phyloP scores from a whole-genome alignment of 2,329 filamentous ascomycete genomes.

The Claviceps pazoutovae region DNA sequence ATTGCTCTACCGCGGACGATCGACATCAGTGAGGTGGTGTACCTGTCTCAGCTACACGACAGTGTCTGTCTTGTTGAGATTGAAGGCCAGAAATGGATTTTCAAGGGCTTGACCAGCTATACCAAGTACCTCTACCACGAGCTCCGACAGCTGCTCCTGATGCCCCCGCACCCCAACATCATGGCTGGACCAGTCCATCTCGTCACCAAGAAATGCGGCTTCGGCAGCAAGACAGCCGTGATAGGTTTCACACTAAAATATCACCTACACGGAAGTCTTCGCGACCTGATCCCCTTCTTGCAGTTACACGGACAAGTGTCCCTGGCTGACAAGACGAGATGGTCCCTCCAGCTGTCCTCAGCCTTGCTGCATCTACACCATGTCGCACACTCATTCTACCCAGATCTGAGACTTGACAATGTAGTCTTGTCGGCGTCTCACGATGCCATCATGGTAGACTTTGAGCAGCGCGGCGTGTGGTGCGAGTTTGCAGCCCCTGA shows the following conservation, averaged over 20 bases:
- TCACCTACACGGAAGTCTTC: slow-evolving; percentile 38
- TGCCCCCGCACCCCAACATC: slow-evolving; percentile 38
- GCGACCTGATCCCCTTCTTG: slow-evolving; percentile 39
- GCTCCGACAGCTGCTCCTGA: slow-evolving; percentile 37
- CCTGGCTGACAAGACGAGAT: slow-evolving; percentile 33
- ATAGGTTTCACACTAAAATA: slow-evolving; percentile 43
- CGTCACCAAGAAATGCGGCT: slow-evolving; percentile 40
- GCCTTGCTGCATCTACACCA: slow-evolving; percentile 36
- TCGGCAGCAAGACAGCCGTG: slow-evolving; percentile 41
- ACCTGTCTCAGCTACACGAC: slow-evolving; percentile 42
- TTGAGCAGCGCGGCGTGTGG: slow-evolving; percentile 50
- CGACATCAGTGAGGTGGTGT: slow-evolving; percentile 34
- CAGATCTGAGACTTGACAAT: slow-evolving; percentile 46
- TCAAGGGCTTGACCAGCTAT: slow-evolving; percentile 44
- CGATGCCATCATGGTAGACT: slow-evolving; percentile 43
- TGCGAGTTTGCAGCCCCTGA: slow-evolving; percentile 47
- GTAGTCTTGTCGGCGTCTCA: slow-evolving; percentile 34
- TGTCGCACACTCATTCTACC: slow-evolving; percentile 35
- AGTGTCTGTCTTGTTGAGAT: slow-evolving; percentile 42
- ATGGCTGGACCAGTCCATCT: slow-evolving; percentile 38
- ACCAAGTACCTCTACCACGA: slow-evolving; percentile 50
- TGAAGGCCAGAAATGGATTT: slow-evolving; percentile 29
- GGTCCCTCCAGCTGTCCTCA: slow-evolving; percentile 37
- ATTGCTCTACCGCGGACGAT: slow-evolving; percentile 30
- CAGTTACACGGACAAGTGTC: slow-evolving; percentile 30